Evolutionary conservation across 371 early-diverging fungal species (phyloP).

Genomic region (Rhizopus arrhizus): DNA sequence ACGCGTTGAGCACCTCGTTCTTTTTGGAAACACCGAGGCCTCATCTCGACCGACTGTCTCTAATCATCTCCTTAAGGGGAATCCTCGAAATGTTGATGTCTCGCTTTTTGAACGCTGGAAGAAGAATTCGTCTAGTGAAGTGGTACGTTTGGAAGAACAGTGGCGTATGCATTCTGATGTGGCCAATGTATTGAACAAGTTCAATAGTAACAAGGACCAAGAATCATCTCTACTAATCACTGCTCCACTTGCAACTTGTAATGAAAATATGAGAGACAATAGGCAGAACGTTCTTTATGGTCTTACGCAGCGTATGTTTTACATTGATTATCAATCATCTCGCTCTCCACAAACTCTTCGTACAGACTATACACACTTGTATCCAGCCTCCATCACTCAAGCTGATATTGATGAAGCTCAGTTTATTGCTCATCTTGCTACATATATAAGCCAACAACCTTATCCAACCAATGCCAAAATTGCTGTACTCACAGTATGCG

Average conservation of each 20-base stretch:
- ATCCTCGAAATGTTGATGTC: constrained; percentile 28
- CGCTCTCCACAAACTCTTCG: background rate
- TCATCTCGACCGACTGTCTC: constrained; percentile 14
- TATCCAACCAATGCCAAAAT: constrained; percentile 16
- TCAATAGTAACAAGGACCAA: constrained; percentile 19
- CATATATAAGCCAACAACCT: constrained; percentile 42
- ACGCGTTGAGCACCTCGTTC: constrained; percentile 41
- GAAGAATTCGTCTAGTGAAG: constrained; percentile 24
- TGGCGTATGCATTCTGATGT: constrained; percentile 47
- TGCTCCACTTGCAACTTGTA: constrained; percentile 22
- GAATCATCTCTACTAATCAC: constrained; percentile 16
- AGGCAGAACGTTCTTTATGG: constrained; percentile 20
- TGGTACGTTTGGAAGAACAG: constrained; percentile 37
- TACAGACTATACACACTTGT: constrained; percentile 2
- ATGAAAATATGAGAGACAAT: constrained; percentile 27
- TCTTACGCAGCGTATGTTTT: constrained; percentile 29
- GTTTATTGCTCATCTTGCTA: constrained; percentile 33
- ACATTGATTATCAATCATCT: constrained; percentile 24
- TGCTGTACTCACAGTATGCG: constrained; percentile 25
- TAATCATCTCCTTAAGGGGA: constrained; percentile 14
- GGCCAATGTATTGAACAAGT: constrained; percentile 17
- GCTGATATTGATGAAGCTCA: constrained; percentile 37
- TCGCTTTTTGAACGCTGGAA: constrained; percentile 48
- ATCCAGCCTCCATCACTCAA: constrained; percentile 5
- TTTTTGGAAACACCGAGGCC: constrained; percentile 28